A percentile compares a stretch with the other conserved stretches of the same genome.
Evolutionary conservation across 2,329 filamentous ascomycete species (phyloP).

Genomic region (Ophiostoma angusticollis): DNA sequence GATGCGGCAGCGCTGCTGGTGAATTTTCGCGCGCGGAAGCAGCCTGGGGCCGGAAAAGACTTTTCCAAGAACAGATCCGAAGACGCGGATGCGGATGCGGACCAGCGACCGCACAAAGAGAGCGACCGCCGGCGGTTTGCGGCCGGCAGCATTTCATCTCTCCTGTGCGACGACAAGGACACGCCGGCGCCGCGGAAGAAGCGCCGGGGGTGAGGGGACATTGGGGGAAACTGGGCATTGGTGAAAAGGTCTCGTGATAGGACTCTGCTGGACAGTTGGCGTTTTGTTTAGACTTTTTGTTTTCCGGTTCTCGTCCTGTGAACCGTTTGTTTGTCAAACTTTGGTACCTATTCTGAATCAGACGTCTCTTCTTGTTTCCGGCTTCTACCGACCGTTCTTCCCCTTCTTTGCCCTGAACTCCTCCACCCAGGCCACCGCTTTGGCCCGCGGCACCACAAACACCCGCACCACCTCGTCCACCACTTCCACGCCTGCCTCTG

Average conservation of each 20-base stretch:
- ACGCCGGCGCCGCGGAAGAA: constrained; percentile 2
- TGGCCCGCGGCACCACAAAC: constrained; percentile 63
- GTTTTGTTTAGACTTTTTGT: background rate
- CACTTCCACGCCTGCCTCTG: constrained; percentile 63
- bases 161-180: constrained; percentile 5
- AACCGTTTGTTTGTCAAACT: background rate
- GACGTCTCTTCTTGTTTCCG: background rate
- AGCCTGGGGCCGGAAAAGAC: background rate
- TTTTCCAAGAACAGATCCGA: background rate
- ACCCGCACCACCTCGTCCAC: constrained; percentile 76
- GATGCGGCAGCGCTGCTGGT: constrained; percentile 9
- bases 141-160: constrained; percentile 5
- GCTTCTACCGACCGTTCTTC: background rate
- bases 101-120: background rate
- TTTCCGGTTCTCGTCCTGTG: background rate
- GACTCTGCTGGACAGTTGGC: background rate
- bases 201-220: constrained; percentile 2
- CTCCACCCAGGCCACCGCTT: constrained; percentile 62
- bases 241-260: background rate
- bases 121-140: background rate
- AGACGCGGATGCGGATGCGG: too few relatives aligned
- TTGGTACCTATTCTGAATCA: background rate
- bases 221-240: too few relatives aligned
- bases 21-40: constrained; percentile 1
- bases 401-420: constrained; percentile 69